These are phyloP conservation scores for Arctium lappa DNA, from an alignment of 129 eudicot genomes.

Conservation along the genomic window DNA sequence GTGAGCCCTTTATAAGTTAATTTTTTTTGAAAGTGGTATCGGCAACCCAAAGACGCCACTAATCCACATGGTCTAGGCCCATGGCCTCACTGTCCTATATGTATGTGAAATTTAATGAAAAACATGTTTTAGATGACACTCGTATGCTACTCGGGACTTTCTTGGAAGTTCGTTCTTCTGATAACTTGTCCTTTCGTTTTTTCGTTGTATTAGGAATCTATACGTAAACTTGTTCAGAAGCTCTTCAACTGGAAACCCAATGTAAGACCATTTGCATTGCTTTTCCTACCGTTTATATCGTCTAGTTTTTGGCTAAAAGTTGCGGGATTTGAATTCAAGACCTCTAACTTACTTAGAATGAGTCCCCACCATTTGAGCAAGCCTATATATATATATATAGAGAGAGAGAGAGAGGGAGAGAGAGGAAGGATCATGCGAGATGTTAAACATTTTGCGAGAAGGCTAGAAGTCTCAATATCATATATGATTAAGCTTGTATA, in stretches of 20 bases:
- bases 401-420: too few relatives aligned
- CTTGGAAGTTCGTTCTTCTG: neutral
- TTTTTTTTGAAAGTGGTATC: neutral
- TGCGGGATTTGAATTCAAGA: neutral
- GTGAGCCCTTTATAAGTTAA: neutral
- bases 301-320: neutral
- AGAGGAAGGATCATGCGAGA: too few relatives aligned
- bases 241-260: conserved; percentile 44
- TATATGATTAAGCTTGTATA: too few relatives aligned
- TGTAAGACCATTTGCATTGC: conserved; percentile 46
- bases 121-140: neutral
- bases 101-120: neutral
- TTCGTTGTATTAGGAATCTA: conserved; percentile 44
- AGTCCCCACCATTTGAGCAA: neutral
- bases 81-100: neutral
- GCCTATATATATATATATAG: neutral
- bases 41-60: neutral
- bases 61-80: too few relatives aligned
- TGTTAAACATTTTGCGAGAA: too few relatives aligned
- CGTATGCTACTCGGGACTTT: neutral
- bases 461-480: too few relatives aligned
- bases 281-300: neutral
- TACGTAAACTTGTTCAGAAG: conserved; percentile 69
- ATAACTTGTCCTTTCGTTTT: neutral
- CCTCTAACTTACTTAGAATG: neutral